Conservation (phyloP, 1,284 basidiomycete genomes). For the Cryptococcus deneoformans region DNA sequence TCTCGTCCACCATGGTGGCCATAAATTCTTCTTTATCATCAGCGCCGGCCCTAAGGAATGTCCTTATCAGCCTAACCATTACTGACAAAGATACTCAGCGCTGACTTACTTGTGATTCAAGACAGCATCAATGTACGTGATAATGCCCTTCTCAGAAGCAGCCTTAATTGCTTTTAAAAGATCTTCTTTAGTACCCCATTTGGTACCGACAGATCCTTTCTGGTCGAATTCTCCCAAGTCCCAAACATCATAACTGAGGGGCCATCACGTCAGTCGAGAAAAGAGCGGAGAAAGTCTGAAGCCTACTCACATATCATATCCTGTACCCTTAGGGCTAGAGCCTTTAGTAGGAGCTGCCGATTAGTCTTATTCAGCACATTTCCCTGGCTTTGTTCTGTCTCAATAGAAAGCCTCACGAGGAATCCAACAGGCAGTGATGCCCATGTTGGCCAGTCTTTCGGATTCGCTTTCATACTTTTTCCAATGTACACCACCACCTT, state of each 20-base stretch:
- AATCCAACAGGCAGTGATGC: conserved; percentile 75
- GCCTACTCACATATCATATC: conserved; percentile 45
- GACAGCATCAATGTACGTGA: conserved; percentile 54
- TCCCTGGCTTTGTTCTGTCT: not conserved
- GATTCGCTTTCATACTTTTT: conserved; percentile 70
- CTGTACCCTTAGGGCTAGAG: conserved; percentile 42
- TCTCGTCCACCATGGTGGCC: conserved; percentile 70
- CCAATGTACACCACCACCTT: conserved; percentile 56
- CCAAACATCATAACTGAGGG: conserved; percentile 60
- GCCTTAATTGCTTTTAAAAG: conserved; percentile 63
- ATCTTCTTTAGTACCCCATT: conserved; percentile 88
- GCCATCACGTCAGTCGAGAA: conserved; percentile 12
- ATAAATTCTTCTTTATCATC: conserved; percentile 72
- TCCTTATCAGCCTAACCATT: not conserved
- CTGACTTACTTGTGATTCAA: conserved; percentile 53
- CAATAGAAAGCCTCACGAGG: conserved; percentile 45
- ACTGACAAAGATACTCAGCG: not conserved
- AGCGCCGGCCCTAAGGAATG: conserved; percentile 57
- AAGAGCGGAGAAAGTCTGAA: not conserved
- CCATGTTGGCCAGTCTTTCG: conserved; percentile 66
- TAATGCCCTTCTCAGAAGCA: conserved; percentile 42
- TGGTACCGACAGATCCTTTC: conserved; percentile 73
- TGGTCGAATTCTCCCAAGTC: conserved; percentile 91
- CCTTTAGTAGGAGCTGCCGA: conserved; percentile 44
- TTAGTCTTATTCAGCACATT: not conserved